Percentiles rank a stretch among this genome's conserved stretches.
Conservation (phyloP, 768 basidiomycete genomes). For the Tubosaeta sp. region DNA sequence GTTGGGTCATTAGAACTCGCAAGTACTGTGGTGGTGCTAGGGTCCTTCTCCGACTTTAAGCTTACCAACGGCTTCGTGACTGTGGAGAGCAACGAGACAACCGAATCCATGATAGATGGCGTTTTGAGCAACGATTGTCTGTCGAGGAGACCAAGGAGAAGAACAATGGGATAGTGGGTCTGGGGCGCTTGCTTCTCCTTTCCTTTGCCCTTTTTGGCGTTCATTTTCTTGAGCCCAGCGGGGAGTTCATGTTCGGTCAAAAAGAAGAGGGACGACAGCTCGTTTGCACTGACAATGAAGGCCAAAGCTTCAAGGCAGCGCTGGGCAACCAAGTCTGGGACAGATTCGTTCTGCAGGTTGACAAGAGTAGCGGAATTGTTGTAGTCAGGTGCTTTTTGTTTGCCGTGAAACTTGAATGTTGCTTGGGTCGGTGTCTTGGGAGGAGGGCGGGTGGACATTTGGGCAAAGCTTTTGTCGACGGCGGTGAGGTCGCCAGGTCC, state of each 20-base stretch:
- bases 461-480: constrained; percentile 91
- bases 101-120: constrained; percentile 87
- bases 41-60: constrained; percentile 49
- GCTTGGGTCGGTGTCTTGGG: constrained; percentile 44
- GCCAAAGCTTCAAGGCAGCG: constrained; percentile 89
- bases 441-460: constrained; percentile 73
- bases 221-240: constrained; percentile 61
- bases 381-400: constrained; percentile 64
- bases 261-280: constrained; percentile 87
- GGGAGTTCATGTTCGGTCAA: constrained; percentile 92
- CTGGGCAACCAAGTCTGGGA: constrained; percentile 91
- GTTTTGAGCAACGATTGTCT: constrained; percentile 81
- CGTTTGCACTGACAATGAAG: constrained; percentile 83
- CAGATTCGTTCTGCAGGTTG: constrained; percentile 65
- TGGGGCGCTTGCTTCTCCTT: constrained; percentile 84
- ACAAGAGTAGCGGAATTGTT: constrained; percentile 46
- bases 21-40: constrained; percentile 19
- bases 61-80: constrained; percentile 80
- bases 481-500: constrained; percentile 89
- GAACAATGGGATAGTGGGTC: constrained; percentile 87
- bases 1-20: constrained; percentile 14
- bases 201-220: constrained; percentile 87
- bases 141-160: constrained; percentile 84
- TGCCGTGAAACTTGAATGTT: constrained; percentile 51
- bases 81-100: constrained; percentile 81